Evolutionary conservation across 306 rosid genomes (phyloP).

Genomic region (Dicorynia guianensis): DNA sequence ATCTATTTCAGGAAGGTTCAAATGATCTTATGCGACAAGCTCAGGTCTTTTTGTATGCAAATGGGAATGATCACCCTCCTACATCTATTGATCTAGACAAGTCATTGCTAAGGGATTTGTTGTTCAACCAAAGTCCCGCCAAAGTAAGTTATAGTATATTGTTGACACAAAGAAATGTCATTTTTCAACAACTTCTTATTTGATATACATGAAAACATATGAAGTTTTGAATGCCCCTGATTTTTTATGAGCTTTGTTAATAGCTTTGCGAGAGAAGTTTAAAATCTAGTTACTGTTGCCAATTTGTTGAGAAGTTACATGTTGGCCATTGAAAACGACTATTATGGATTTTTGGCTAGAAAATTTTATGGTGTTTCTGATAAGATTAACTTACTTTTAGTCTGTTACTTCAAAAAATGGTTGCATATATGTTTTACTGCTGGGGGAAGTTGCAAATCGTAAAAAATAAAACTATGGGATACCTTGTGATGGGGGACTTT

Average conservation of each 20-base stretch:
- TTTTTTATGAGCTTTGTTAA: not conserved
- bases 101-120: conserved; percentile 74
- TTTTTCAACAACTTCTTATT: not conserved
- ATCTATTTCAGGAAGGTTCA: conserved; percentile 72
- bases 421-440: no score
- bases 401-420: no score
- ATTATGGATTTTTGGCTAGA: no score
- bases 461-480: no score
- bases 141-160: conserved; percentile 57
- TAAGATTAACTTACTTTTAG: no score
- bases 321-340: not conserved
- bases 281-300: not conserved
- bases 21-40: conserved; percentile 92
- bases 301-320: not conserved
- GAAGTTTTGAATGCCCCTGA: not conserved
- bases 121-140: conserved; percentile 90
- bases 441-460: no score
- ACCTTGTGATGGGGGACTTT: no score
- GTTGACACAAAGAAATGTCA: not conserved
- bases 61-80: conserved; percentile 84
- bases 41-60: conserved; percentile 80
- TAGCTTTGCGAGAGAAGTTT: not conserved
- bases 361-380: no score
- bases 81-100: conserved; percentile 84
- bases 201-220: not conserved